Conservation (phyloP, 768 basidiomycete genomes). For the Lyophyllum atratum region DNA sequence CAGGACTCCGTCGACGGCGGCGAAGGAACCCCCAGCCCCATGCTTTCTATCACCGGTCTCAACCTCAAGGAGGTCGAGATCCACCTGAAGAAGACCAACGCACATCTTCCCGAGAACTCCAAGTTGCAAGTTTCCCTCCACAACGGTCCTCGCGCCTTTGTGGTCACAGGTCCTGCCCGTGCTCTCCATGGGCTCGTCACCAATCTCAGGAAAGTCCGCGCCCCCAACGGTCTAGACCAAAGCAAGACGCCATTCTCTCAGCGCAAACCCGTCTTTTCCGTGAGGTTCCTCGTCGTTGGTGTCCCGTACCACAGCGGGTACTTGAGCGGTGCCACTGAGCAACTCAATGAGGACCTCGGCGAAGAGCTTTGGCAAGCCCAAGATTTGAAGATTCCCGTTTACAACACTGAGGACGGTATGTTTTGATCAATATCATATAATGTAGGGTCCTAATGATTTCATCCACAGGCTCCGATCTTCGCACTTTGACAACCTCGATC, state of each 20-base stretch:
- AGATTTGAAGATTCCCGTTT: conserved; percentile 83
- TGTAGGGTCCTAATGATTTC: background rate
- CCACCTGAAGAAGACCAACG: conserved; percentile 87
- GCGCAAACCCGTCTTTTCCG: conserved; percentile 89
- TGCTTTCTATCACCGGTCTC: conserved; percentile 90
- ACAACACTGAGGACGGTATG: conserved; percentile 90
- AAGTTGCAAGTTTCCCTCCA: conserved; percentile 85
- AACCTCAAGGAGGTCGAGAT: conserved; percentile 72
- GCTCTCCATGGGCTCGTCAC: conserved; percentile 95
- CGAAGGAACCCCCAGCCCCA: conserved; percentile 91
- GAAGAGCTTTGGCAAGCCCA: conserved; percentile 75
- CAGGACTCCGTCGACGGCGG: conserved; percentile 89
- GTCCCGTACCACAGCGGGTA: conserved; percentile 97
- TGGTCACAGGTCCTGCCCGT: conserved; percentile 89
- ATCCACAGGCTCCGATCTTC: conserved; percentile 78
- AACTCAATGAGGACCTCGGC: conserved; percentile 73
- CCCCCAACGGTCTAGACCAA: conserved; percentile 86
- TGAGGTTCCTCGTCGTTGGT: conserved; percentile 92
- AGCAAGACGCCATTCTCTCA: conserved; percentile 94
- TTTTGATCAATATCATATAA: conserved; percentile 13
- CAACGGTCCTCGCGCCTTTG: conserved; percentile 90
- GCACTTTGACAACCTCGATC: conserved; percentile 65
- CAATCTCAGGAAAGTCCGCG: conserved; percentile 86
- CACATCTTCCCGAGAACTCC: conserved; percentile 76
- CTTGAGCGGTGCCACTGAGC: conserved; percentile 72